Base-by-base conservation (phyloP, 805 yeast genomes). In the Barnettozyma wickerhamii region DNA sequence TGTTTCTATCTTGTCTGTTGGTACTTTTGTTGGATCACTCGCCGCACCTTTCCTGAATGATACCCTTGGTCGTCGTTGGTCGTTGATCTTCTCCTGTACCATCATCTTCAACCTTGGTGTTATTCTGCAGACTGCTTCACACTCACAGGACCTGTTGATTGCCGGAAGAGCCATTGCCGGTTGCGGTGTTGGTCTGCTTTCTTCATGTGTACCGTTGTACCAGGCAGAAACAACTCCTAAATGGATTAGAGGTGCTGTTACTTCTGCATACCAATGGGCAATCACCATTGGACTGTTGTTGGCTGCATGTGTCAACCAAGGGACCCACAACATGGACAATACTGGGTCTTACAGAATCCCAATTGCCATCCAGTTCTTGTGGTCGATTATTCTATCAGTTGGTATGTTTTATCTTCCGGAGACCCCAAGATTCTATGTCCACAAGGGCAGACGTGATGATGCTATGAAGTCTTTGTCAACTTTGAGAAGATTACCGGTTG, bases 171-270 rank as follows among this genome's bases (percentile, higher is more conserved):
- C 75, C 23, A 64, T 85, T 47, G 79, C 84, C 19, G 93, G 90
- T 23, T 48, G 80, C 6, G 85, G 88, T 37, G 84, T 84, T 43
- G 95, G 95, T 46, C 68, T 77, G 19, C 68, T 83, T 19, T 79
- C 91, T 20, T 82, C 89, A 20, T 70, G 78, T 45, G 81, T 84
- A 29, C 88, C 90, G 17, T 61, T 84, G 48, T 84, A 84, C 59
- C 86, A 82, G 65, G 83, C 90, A 26, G 95, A 84, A 60, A 80
- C 85, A 29, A 75, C 88, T n/a, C 93, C 93, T 20, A 79, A 74
- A 52, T 79, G 84, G 72, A 75, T 84, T 37, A 72, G 95, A 65
- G 95, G 95, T 51, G 77, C 88, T 14, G 69, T 83, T 46, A 88
- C 84, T 37, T 77, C 84, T 42, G 72, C 84, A 41, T 86, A 83